Evolutionary conservation across 2,329 filamentous ascomycete genomes (phyloP), one percentile per base, ranked within the genome.

Genomic region (Paracoccidioides brasiliensis): DNA sequence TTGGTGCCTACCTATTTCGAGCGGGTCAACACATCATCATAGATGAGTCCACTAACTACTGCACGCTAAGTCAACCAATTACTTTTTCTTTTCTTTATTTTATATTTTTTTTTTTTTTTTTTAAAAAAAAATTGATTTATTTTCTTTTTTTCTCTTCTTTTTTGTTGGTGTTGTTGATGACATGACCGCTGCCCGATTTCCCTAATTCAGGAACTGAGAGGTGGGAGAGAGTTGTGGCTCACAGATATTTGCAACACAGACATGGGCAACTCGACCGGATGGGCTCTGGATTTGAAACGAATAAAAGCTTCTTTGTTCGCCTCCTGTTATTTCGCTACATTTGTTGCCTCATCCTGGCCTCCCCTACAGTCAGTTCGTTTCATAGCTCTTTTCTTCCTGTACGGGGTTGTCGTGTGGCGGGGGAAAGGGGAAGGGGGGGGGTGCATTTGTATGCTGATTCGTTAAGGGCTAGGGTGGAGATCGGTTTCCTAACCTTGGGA

Each of bases 41-140:
- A 48, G 28, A 35, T 37, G 22, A 35, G n/a, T 53, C 38, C 51
- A 53, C 51, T 53, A 53, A 53, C 51, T 53, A 53, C 37, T 44
- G 51, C 51, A 53, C n/a, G 38, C 22, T 22, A 22, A 22, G 22
- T 22, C 22, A 22, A 1, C 22, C 22, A n/a, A n/a, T n/a, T n/a
- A n/a, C n/a, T n/a, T n/a, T n/a, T n/a, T n/a, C n/a, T n/a, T n/a
- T n/a, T 22, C 22, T 22, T 22, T 22, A 22, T 22, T 22, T 22
- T 22, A 41, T 38, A n/a, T n/a, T 40, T 14, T 38, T 52, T 28
- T 9, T 14, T 38, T 38, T 52, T 22, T 22, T 1, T 22, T 22
- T 22, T 22, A 1, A 22, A 22, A 22, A 22, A 22, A 1, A 22
- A 22, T 22, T 22, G 22, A 22, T 22, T 38, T 40, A 22, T 10